Percentiles rank a stretch among this genome's conserved stretches.
These are phyloP conservation scores for Tilletia caries DNA, from an alignment of 1,284 basidiomycete genomes.

Conservation along the genomic window DNA sequence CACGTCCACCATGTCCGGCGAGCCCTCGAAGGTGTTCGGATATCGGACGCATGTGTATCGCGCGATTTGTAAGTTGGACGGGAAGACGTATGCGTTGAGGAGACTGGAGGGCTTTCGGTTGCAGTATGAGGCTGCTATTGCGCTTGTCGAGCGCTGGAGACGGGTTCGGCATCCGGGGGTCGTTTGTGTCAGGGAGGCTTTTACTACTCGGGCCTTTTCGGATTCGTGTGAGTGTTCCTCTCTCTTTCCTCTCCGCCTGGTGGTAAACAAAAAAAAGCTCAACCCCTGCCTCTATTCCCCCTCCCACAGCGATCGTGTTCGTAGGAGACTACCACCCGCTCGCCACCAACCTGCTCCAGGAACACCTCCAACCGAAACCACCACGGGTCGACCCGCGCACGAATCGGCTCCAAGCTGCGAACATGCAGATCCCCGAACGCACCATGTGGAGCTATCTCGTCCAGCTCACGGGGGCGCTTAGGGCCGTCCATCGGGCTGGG, in stretches of 20 bases:
- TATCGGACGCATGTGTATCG: slow-evolving; percentile 74
- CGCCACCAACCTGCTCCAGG: slow-evolving; percentile 76
- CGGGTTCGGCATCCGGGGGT: slow-evolving; percentile 82
- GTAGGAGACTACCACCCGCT: slow-evolving; percentile 88
- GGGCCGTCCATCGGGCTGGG: slow-evolving; percentile 76
- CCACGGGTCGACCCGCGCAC: slow-evolving; percentile 52
- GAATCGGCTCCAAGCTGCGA: slow-evolving; percentile 42
- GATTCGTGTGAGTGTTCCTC: slow-evolving; percentile 78
- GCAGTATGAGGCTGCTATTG: slow-evolving; percentile 67
- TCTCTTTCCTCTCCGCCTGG: not conserved
- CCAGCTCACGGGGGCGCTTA: slow-evolving; percentile 83
- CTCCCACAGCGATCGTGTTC: slow-evolving; percentile 71
- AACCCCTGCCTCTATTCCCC: not conserved
- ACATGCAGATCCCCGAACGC: slow-evolving; percentile 67
- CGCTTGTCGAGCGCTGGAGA: slow-evolving; percentile 81
- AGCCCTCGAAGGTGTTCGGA: slow-evolving; percentile 58
- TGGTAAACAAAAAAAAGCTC: not conserved
- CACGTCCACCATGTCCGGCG: slow-evolving; percentile 36
- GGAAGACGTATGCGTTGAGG: slow-evolving; percentile 72
- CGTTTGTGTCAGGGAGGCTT: slow-evolving; percentile 81
- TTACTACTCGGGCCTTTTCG: slow-evolving; percentile 87
- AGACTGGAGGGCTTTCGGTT: slow-evolving; percentile 86
- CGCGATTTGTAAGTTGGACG: slow-evolving; percentile 74
- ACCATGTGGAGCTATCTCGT: slow-evolving; percentile 90
- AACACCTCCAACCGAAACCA: slow-evolving; percentile 59